Base-by-base conservation (phyloP, 305 asterid species). In the Striga hermonthica region DNA sequence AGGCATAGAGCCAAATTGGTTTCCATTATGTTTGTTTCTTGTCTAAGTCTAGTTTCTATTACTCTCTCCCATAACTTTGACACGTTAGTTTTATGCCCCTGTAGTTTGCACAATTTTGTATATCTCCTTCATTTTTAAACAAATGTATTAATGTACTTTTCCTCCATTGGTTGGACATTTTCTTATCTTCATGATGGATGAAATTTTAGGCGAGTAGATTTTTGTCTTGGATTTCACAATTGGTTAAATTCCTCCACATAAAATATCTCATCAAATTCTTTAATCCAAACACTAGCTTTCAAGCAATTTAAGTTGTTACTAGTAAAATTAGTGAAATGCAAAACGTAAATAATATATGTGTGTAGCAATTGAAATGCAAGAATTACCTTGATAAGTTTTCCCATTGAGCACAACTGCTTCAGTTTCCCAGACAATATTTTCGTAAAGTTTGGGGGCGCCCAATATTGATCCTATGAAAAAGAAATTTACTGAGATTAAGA, bases 391-490 rank as follows among this genome's bases (percentile, higher is more conserved):
- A 75, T 41, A 72, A 86, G 87, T 76, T 81, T 75, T 72, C 90
- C 81, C n/a, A 62, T 77, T 48, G 85, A 80, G 71, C 81, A 79
- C 82, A 88, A 39, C 62, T 80, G 79, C 76, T 84, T 80, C 81
- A 84, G 74, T 65, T 83, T 83, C 14, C 79, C 75, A 28, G 88
- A 76, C 72, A 84, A 60, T 39, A 85, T 72, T 80, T 86, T 78
- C 81, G 77, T 82, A 72, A 84, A 88, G 70, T 84, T 79, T 74
- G 89, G 83, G 53, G 90, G 90, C 14, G 90, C 84, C 82, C 85
- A 81, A 64, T 80, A 85, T 67, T 81, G 84, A 55, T 83, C 85
- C 89, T 82, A 48, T 16, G 22, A 36, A 15, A 35, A 41, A 15
- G 50, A 48, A 35, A 57, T 54, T 34, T 11, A 12, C 7, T 44